These are phyloP conservation scores for Anthracocystis walkeri DNA, from an alignment of 1,284 basidiomycete genomes.

Conservation along the genomic window DNA sequence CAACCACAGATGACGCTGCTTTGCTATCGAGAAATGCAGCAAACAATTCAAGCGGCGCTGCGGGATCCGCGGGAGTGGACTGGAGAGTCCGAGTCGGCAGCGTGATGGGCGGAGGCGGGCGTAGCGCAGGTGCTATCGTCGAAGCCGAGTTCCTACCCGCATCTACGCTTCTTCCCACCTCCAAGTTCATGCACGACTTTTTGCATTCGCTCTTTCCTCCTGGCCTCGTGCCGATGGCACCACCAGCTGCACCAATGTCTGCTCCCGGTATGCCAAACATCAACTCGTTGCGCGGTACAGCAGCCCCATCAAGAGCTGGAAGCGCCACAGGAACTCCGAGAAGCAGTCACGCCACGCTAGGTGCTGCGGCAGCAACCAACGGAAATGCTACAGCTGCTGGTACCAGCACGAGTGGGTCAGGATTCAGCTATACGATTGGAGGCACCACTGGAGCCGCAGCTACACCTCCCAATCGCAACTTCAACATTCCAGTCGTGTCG, in stretches of 20 bases:
- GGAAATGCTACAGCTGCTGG: not conserved
- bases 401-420: constrained; percentile 1
- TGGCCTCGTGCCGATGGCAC: constrained; percentile 18
- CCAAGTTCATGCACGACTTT: constrained; percentile 45
- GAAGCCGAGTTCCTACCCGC: constrained; percentile 52
- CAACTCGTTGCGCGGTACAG: constrained; percentile 2
- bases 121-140: constrained; percentile 51
- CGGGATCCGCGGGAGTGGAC: constrained; percentile 16
- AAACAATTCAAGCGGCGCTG: constrained; percentile 1
- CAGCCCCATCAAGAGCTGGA: constrained; percentile 1
- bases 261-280: constrained; percentile 6
- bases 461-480: constrained; percentile 27
- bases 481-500: constrained; percentile 44
- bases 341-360: constrained; percentile 1
- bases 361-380: constrained; percentile 4
- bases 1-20: constrained; percentile 12
- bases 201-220: constrained; percentile 40
- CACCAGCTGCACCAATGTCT: not conserved
- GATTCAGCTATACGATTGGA: constrained; percentile 37
- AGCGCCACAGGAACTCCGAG: constrained; percentile 24
- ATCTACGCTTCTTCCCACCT: constrained; percentile 31
- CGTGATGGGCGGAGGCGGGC: constrained; percentile 48
- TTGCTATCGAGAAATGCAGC: constrained; percentile 1
- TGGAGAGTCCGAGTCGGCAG: constrained; percentile 52
- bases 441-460: constrained; percentile 10